Conservation (phyloP, 176 grass and related monocot species). For the Alopecurus myosuroides region DNA sequence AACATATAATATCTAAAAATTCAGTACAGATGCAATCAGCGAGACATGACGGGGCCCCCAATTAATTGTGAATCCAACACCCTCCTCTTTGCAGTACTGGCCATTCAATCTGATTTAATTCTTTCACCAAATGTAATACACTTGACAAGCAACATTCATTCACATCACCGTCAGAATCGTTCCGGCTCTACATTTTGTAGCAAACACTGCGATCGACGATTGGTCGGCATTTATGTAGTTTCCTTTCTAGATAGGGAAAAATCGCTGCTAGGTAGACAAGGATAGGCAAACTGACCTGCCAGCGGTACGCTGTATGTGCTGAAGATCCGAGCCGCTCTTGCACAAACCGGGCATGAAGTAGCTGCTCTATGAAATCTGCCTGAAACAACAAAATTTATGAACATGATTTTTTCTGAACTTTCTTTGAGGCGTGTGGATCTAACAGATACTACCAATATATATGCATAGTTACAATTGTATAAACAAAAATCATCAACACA, state of each 20-base stretch:
- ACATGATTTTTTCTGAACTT: background rate
- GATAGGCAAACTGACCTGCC: conserved; percentile 58
- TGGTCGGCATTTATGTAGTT: background rate
- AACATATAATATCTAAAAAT: background rate
- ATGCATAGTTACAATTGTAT: too few relatives aligned
- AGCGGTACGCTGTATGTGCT: conserved; percentile 37
- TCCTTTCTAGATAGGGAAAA: background rate
- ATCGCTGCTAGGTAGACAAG: background rate
- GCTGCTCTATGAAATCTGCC: conserved; percentile 85
- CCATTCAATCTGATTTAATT: conserved; percentile 4
- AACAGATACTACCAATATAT: background rate
- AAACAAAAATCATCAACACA: background rate
- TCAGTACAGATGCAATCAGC: conserved; percentile 6
- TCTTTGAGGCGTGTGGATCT: background rate
- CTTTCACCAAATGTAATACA: background rate
- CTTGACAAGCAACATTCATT: background rate
- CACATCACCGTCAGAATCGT: background rate
- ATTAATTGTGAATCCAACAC: background rate
- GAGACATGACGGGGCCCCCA: background rate
- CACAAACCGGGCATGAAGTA: conserved; percentile 66
- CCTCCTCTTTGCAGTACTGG: background rate
- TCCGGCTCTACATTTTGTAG: background rate
- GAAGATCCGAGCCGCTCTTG: conserved; percentile 51
- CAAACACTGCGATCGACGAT: background rate
- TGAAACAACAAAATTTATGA: conserved; percentile 27